Conservation (phyloP, 2,329 filamentous ascomycete genomes). For the Elsinoe necatrix region DNA sequence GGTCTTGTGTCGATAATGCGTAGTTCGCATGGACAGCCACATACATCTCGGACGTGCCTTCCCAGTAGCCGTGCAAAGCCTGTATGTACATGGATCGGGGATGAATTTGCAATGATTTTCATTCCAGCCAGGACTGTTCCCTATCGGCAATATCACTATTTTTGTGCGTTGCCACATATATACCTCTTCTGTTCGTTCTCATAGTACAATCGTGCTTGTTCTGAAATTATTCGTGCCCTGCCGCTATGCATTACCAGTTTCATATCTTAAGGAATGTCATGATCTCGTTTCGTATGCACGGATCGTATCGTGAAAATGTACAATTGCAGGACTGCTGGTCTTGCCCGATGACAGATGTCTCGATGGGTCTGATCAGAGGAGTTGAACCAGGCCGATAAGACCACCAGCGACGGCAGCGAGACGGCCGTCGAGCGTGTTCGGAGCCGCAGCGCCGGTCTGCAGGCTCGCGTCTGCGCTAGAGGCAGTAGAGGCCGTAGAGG, state of each 20-base stretch:
- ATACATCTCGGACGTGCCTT: too few relatives aligned
- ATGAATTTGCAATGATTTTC: not conserved
- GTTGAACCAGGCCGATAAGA: constrained; percentile 28
- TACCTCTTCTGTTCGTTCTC: not conserved
- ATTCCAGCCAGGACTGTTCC: constrained; percentile 10
- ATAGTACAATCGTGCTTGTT: constrained; percentile 2
- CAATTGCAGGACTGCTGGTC: constrained; percentile 7
- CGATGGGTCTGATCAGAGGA: constrained; percentile 23
- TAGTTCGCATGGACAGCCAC: too few relatives aligned
- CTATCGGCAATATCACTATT: not conserved
- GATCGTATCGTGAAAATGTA: constrained; percentile 15
- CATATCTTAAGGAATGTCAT: constrained; percentile 20
- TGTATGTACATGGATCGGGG: too few relatives aligned
- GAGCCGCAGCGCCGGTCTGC: constrained; percentile 31
- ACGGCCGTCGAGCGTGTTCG: constrained; percentile 21
- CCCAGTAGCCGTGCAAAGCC: too few relatives aligned
- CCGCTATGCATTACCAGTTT: constrained; percentile 18
- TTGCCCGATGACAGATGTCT: not conserved
- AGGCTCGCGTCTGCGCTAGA: constrained; percentile 28
- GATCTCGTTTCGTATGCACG: constrained; percentile 14
- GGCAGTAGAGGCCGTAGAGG: constrained; percentile 15
- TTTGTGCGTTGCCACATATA: not conserved
- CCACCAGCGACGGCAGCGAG: constrained; percentile 28
- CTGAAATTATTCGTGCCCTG: not conserved
- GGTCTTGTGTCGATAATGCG: too few relatives aligned